phyloP scores from a whole-genome alignment of 2,329 filamentous ascomycete species.

The Fusarium fujikuroi region DNA sequence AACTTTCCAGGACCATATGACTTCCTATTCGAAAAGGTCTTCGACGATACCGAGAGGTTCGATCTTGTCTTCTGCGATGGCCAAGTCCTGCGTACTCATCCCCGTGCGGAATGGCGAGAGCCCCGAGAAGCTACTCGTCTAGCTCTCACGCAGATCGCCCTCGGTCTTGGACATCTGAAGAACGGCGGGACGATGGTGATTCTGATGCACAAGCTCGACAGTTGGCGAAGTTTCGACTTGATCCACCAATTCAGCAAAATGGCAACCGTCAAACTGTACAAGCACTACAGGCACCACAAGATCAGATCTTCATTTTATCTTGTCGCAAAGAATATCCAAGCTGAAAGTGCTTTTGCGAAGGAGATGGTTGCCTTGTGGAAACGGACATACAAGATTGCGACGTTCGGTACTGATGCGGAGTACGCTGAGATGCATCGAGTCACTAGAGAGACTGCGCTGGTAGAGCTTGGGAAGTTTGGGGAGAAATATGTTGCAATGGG shows the following conservation, averaged over 20 bases:
- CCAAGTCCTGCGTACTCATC: constrained; percentile 56
- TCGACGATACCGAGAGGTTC: constrained; percentile 42
- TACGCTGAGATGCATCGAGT: neutral
- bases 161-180: constrained; percentile 58
- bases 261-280: constrained; percentile 52
- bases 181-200: constrained; percentile 62
- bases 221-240: constrained; percentile 50
- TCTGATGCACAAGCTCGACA: constrained; percentile 61
- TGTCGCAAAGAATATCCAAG: constrained; percentile 56
- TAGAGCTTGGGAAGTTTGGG: constrained; percentile 21
- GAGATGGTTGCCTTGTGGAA: constrained; percentile 55
- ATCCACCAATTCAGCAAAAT: constrained; percentile 57
- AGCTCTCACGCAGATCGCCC: constrained; percentile 52
- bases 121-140: constrained; percentile 52
- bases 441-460: neutral
- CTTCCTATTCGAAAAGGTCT: constrained; percentile 30
- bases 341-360: constrained; percentile 45
- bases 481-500: constrained; percentile 12
- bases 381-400: constrained; percentile 51
- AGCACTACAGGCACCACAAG: constrained; percentile 54
- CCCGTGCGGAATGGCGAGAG: constrained; percentile 47
- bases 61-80: constrained; percentile 61
- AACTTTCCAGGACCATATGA: constrained; percentile 29
- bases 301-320: constrained; percentile 64
- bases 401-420: constrained; percentile 45